Evolutionary conservation across 805 yeast genomes (phyloP), one percentile per base, ranked within the genome.

Genomic region (Cyberlindnera japonica): DNA sequence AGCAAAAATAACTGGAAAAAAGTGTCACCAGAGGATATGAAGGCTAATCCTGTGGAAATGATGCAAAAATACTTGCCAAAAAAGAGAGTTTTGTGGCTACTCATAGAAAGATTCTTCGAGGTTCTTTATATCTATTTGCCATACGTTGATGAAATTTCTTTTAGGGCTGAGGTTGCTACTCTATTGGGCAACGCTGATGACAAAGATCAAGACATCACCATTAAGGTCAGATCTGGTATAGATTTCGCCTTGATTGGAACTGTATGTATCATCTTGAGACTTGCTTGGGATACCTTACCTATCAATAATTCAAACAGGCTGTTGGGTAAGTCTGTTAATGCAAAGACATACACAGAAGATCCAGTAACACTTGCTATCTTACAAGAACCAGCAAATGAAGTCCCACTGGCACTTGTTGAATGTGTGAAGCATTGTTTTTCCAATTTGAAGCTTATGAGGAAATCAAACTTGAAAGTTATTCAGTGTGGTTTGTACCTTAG

Each of bases 91-190:
- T 67, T 81, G 8, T 75, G 83, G 76, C 52, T 69, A 33, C 63
- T 79, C 35, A 62, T 82, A 21, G 77, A 79, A 43, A 64, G 79
- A 47, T 83, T 75, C 47, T 83, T 83, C 54, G 68, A 67, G 10
- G 67, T 70, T 24, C 60, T 82, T 5, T 83, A 83, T 55, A 73
- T 84, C 12, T 79, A 74, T 41, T 66, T 82, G 50, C 90, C 93
- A 3, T 78, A 74, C 46, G 60, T 82, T 24, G 88, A 82, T 57
- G 87, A 82, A 54, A 62, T 50, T 38, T 64, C 65, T 9, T 75
- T 77, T 54, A 68, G 68, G 38, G 49, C 49, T 15, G 70, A 71
- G 35, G 57, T 78, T 14, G 48, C 61, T 1, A 54, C 67, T 18
- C 69, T 79, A 6, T 59, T 79, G 23, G 83, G 79, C 12, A 38